These are phyloP conservation scores for Hypsizygus marmoreus DNA, from an alignment of 768 basidiomycete genomes.

Conservation along the genomic window DNA sequence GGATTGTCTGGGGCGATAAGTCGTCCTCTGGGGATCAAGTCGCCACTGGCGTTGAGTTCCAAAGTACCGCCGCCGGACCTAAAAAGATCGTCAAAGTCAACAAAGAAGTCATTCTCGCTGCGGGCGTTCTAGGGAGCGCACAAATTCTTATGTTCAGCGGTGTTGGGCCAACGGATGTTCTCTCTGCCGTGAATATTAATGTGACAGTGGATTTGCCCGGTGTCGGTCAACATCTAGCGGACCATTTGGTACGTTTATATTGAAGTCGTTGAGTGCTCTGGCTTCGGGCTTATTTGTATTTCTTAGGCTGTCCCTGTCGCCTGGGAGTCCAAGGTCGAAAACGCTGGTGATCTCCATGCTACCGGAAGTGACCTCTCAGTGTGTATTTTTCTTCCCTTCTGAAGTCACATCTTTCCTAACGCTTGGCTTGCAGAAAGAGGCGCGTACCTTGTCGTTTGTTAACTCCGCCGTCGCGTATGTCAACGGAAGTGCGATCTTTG, in stretches of 20 bases:
- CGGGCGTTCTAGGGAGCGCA: constrained; percentile 51
- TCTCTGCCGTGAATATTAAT: constrained; percentile 45
- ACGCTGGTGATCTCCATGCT: constrained; percentile 34
- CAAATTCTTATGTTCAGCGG: constrained; percentile 59
- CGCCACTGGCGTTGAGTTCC: constrained; percentile 54
- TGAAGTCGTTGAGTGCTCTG: neutral
- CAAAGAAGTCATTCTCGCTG: constrained; percentile 54
- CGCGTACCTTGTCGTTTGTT: constrained; percentile 54
- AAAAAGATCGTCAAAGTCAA: constrained; percentile 14
- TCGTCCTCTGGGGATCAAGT: constrained; percentile 38
- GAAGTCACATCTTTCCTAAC: neutral
- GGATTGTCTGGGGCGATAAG: constrained; percentile 40
- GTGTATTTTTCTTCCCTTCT: constrained; percentile 1
- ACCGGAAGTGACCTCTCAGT: constrained; percentile 33
- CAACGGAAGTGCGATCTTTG: constrained; percentile 51
- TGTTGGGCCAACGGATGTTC: constrained; percentile 56
- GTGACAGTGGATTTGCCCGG: constrained; percentile 53
- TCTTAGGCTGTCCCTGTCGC: constrained; percentile 13
- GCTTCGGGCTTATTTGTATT: neutral
- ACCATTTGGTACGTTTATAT: constrained; percentile 37
- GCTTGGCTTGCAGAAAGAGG: constrained; percentile 21
- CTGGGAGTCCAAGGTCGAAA: constrained; percentile 24
- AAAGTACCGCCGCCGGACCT: constrained; percentile 21
- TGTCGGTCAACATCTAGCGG: constrained; percentile 62
- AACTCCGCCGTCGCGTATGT: constrained; percentile 67